phyloP scores from a whole-genome alignment of 1,139 yeast species.

The Magnusiomyces clavatus region DNA sequence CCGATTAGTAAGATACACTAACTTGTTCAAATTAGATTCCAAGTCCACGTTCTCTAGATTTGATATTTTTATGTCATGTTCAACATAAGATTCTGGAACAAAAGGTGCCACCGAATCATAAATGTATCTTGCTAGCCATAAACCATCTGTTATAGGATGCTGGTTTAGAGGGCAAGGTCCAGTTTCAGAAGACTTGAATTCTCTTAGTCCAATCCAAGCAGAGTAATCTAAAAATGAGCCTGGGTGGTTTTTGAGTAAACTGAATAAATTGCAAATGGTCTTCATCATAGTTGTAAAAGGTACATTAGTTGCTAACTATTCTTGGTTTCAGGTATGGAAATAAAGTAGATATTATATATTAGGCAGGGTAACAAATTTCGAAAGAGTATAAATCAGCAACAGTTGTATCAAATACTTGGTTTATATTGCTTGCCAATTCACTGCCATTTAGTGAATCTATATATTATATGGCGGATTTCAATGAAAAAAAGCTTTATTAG shows the following conservation, averaged over 20 bases:
- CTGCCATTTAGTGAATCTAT: no score
- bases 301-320: no score
- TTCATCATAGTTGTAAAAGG: background rate
- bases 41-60: background rate
- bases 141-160: slow-evolving; percentile 1
- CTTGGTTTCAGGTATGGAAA: no score
- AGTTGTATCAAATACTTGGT: no score
- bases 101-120: slow-evolving; percentile 1
- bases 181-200: background rate
- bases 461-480: no score
- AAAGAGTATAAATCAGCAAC: no score
- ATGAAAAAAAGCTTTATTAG: no score
- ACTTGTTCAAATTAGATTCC: background rate
- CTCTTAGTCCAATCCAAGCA: slow-evolving; percentile 4
- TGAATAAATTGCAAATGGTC: background rate
- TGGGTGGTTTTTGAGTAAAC: slow-evolving; percentile 1
- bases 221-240: slow-evolving; percentile 6
- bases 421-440: no score
- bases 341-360: no score
- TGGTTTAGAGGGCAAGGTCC: slow-evolving; percentile 4
- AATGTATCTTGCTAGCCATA: slow-evolving; percentile 5
- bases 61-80: slow-evolving; percentile 1
- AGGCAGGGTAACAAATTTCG: no score
- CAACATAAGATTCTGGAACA: slow-evolving; percentile 3
- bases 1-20: slow-evolving; percentile 2